These are phyloP conservation scores for Chlorella ohadii DNA, from an alignment of 139 green algal species.

Conservation along the genomic window DNA sequence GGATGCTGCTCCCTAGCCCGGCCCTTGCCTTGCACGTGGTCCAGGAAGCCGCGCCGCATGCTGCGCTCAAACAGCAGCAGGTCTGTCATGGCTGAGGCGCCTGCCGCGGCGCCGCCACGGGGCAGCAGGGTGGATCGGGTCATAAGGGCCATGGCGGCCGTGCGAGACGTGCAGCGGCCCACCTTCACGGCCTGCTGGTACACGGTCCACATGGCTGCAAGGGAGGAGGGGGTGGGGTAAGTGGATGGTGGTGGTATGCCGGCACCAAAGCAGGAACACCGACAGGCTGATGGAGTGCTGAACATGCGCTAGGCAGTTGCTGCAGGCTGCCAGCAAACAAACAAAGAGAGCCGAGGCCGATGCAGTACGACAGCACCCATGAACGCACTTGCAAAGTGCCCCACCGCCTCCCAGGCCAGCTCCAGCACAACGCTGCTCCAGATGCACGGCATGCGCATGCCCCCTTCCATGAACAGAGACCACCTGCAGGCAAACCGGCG, in stretches of 20 bases:
- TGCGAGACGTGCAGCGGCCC: not conserved
- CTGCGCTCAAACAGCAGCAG: slow-evolving; percentile 23
- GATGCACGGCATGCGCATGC: slow-evolving; percentile 3
- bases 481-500: not conserved
- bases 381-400: slow-evolving; percentile 3
- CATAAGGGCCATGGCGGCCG: slow-evolving; percentile 8
- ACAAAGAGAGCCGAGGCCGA: too few species aligned
- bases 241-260: not conserved
- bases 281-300: too few species aligned
- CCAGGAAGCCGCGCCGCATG: not conserved
- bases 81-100: not conserved
- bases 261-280: too few species aligned
- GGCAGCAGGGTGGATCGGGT: slow-evolving; percentile 1
- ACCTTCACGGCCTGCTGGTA: not conserved
- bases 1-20: not conserved
- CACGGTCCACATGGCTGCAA: not conserved
- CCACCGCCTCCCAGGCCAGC: slow-evolving; percentile 9
- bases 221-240: not conserved
- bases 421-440: not conserved
- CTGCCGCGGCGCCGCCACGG: not conserved
- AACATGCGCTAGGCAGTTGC: too few species aligned
- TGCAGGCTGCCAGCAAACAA: too few species aligned
- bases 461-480: not conserved
- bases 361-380: too few species aligned
- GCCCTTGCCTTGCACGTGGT: not conserved